phyloP scores from a whole-genome alignment of 129 eudicot genomes.

The Logfia minima region DNA sequence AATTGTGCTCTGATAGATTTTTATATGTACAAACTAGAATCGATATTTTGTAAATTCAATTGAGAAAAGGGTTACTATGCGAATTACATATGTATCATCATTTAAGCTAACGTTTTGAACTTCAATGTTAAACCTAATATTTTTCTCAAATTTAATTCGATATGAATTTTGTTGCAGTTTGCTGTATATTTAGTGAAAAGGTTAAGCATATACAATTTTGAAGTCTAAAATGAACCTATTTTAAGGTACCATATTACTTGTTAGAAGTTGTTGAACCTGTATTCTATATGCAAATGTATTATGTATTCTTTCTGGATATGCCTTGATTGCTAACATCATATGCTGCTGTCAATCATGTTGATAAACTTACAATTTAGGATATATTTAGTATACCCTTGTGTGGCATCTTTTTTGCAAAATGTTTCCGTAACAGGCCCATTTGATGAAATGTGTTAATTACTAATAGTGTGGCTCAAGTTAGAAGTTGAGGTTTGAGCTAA shows the following conservation, averaged over 20 bases:
- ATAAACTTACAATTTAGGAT: not conserved
- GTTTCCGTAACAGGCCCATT: not conserved
- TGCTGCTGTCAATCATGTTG: not conserved
- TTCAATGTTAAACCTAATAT: not conserved
- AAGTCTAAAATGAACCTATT: too few relatives aligned
- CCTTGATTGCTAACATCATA: too few relatives aligned
- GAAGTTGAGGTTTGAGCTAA: not conserved
- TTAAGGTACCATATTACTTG: not conserved
- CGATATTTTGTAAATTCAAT: too few relatives aligned
- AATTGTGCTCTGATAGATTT: conserved; percentile 12
- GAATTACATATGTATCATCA: not conserved
- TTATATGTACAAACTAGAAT: conserved; percentile 11
- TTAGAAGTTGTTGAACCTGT: not conserved
- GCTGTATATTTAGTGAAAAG: too few relatives aligned
- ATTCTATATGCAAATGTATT: too few relatives aligned
- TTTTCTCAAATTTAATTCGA: too few relatives aligned
- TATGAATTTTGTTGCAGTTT: too few relatives aligned
- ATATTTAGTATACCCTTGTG: not conserved
- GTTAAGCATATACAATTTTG: too few relatives aligned
- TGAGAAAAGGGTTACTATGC: not conserved
- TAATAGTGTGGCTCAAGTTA: not conserved
- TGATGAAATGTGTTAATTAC: not conserved
- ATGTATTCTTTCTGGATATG: too few relatives aligned
- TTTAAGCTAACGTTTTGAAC: not conserved
- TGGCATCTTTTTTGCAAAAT: not conserved